A percentile compares a stretch with the other conserved stretches of the same genome.
Evolutionary conservation across 2,329 filamentous ascomycete genomes (phyloP).

Genomic region (Pestalotiopsis sp.): DNA sequence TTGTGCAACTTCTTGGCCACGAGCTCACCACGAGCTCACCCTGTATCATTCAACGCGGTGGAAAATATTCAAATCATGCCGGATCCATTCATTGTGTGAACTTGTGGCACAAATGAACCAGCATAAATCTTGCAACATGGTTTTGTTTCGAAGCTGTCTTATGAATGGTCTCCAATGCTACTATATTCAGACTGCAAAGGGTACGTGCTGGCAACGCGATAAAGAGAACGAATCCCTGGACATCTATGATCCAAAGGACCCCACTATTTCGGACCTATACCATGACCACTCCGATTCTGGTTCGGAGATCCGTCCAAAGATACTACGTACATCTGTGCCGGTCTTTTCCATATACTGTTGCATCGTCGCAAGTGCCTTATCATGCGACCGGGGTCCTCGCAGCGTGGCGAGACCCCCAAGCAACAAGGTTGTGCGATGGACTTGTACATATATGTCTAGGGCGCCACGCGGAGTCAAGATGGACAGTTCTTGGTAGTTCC

Average conservation of each 20-base stretch:
- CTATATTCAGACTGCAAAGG: too few relatives aligned
- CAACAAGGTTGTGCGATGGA: background rate
- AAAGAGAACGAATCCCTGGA: background rate
- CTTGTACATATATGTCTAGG: background rate
- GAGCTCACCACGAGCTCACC: too few relatives aligned
- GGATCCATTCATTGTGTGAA: too few relatives aligned
- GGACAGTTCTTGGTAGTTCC: background rate
- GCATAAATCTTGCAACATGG: too few relatives aligned
- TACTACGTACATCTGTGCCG: background rate
- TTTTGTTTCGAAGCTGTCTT: too few relatives aligned
- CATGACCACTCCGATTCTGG: background rate
- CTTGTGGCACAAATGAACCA: too few relatives aligned
- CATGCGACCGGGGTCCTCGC: background rate
- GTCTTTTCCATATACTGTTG: background rate
- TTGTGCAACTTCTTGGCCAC: too few relatives aligned
- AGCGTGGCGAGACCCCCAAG: background rate
- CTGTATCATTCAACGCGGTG: too few relatives aligned
- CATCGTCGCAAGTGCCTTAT: background rate
- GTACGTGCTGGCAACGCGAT: background rate
- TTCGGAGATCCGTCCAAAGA: background rate
- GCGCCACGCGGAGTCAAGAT: background rate
- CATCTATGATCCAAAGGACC: background rate
- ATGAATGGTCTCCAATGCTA: too few relatives aligned
- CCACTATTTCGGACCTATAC: background rate
- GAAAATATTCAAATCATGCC: too few relatives aligned